A percentile compares a stretch with the other conserved stretches of the same genome.
phyloP scores from a whole-genome alignment of 2,329 filamentous ascomycete genomes.

The Clarireedia sp. region DNA sequence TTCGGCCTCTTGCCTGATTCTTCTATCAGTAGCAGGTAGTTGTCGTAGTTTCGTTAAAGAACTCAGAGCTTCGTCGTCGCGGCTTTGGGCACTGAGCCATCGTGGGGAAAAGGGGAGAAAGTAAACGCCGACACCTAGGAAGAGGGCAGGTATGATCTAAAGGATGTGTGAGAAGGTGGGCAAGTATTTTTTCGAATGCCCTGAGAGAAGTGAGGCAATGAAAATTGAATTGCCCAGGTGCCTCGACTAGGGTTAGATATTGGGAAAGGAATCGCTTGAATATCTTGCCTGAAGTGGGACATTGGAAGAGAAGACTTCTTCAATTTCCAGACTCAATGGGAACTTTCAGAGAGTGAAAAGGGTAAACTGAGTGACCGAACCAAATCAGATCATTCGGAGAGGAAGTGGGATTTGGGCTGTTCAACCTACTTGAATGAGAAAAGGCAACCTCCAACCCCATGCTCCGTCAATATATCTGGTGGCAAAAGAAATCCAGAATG shows the following conservation, averaged over 20 bases:
- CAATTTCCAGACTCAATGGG: too few species aligned
- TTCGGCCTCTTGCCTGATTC: conserved; percentile 42
- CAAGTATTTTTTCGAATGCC: too few species aligned
- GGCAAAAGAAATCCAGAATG: conserved; percentile 37
- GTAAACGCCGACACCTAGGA: conserved; percentile 32
- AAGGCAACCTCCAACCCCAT: conserved; percentile 30
- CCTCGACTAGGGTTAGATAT: too few species aligned
- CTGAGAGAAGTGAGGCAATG: too few species aligned
- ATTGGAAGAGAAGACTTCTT: too few species aligned
- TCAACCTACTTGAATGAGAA: conserved; percentile 10
- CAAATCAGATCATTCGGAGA: too few species aligned
- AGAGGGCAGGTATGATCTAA: conserved; percentile 23
- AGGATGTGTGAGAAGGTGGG: conserved; percentile 6
- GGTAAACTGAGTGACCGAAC: too few species aligned
- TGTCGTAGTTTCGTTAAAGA: conserved; percentile 42
- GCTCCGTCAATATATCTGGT: conserved; percentile 31
- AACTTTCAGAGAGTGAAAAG: too few species aligned
- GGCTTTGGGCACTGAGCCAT: conserved; percentile 35
- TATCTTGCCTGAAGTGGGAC: too few species aligned
- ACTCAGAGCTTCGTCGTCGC: conserved; percentile 41
- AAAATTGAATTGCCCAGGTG: too few species aligned
- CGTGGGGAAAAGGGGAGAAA: conserved; percentile 40
- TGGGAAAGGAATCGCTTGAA: too few species aligned
- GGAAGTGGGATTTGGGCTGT: too few species aligned
- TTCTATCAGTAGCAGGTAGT: conserved; percentile 39